Base-by-base conservation (phyloP, 352 stramenopile species). In the Phytophthora constricta region DNA sequence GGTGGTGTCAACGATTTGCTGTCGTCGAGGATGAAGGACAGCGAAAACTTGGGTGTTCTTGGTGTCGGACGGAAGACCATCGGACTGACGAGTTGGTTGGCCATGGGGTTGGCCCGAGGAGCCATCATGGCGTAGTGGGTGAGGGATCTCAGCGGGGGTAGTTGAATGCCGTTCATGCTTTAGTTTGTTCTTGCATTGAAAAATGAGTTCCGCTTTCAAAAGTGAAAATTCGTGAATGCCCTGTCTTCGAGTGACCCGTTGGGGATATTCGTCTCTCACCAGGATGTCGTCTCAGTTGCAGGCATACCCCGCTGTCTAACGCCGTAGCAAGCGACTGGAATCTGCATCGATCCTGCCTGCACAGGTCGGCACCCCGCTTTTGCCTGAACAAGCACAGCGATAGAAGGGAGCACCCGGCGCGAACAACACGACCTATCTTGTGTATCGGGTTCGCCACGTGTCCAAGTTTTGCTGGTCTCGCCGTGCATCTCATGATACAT, bases 21-120 rank as follows among this genome's bases (percentile, higher is more conserved):
- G 51, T 72, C 65, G 58, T 72, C 58, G 51, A 72, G 58, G 58
- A 72, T 72, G 52, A 72, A 72, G 37, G 65, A 45, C 20, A 72
- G 58, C 33, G 65, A 68, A 45, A 68, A 39, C 37, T 68, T 72
- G 51, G 58, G 52, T 23, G 54, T 56, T n/a, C 41, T 20, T 2
- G 41, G 41, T 5, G 41, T 47, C 16, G 41, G 4, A 11, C 13
- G 31, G 31, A 37, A 37, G 31, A 37, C 31, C 31, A 37, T 37
- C 7, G 31, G 31, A 11, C 13, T 37, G 31, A 37, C 31, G 31
- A 37, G 13, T 7, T 37, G 31, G 41, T 13, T 23, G 5, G 4
- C 41, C 41, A 23, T 47, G 14, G 16, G 19, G 41, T 47, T 20
- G 41, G 14, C 41, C 3, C 19, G 17, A 13, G 4, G 41, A 4